These are phyloP conservation scores for Phytophthora tubulina DNA, from an alignment of 352 stramenopile species.

Conservation along the genomic window DNA sequence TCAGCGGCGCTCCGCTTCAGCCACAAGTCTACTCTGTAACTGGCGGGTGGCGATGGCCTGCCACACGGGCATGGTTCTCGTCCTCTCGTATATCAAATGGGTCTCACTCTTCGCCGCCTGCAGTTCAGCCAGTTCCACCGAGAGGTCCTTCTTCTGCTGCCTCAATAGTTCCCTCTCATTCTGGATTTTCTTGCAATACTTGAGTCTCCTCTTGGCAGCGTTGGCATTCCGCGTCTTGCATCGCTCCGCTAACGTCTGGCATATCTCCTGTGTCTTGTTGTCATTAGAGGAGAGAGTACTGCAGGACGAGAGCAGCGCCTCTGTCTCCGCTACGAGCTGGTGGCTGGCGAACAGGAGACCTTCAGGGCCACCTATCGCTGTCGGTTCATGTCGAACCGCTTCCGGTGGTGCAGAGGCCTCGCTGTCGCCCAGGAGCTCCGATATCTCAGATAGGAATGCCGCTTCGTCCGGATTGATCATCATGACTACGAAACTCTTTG, in stretches of 20 bases:
- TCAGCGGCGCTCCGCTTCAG: conserved; percentile 21
- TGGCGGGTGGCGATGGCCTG: conserved; percentile 27
- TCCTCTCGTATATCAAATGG: not conserved
- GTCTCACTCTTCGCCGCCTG: conserved; percentile 7
- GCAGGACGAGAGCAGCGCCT: conserved; percentile 17
- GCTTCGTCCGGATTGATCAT: not conserved
- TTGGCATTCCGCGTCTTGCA: conserved; percentile 13
- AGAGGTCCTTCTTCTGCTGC: conserved; percentile 7
- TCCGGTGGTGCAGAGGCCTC: not conserved
- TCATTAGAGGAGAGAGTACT: not conserved
- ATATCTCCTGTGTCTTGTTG: not conserved
- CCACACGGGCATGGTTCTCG: conserved; percentile 20
- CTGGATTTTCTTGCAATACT: conserved; percentile 26
- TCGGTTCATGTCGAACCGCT: not conserved
- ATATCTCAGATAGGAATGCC: conserved; percentile 17
- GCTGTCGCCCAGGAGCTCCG: conserved; percentile 7
- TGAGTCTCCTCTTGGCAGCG: conserved; percentile 22
- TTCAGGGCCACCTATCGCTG: not conserved
- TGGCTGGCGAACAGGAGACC: conserved; percentile 16
- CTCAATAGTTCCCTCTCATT: conserved; percentile 8
- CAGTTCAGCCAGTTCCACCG: not conserved
- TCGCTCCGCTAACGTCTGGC: conserved; percentile 2
- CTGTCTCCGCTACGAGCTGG: conserved; percentile 23
- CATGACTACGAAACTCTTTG: too few relatives aligned
- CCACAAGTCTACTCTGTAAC: conserved; percentile 18